Conservation (phyloP, 2,329 filamentous ascomycete genomes). For the Hortaea werneckii region DNA sequence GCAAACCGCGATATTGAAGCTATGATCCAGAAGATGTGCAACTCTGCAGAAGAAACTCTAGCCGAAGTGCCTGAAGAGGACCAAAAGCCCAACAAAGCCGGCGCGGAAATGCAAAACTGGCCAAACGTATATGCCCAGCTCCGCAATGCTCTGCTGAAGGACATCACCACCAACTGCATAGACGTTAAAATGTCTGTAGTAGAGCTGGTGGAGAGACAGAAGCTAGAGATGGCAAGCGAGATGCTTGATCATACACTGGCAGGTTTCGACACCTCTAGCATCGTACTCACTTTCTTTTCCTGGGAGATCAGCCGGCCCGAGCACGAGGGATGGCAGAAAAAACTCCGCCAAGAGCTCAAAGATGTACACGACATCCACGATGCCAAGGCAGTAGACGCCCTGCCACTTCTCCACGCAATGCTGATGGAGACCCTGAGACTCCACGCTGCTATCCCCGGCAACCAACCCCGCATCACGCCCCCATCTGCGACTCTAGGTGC, state of each 20-base stretch:
- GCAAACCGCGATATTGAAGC: conserved; percentile 59
- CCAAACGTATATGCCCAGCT: conserved; percentile 52
- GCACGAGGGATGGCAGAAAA: conserved; percentile 26
- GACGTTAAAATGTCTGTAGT: conserved; percentile 1
- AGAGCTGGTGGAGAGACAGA: conserved; percentile 12
- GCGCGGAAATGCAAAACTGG: conserved; percentile 28
- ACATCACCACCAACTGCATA: conserved; percentile 11
- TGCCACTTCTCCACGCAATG: conserved; percentile 49
- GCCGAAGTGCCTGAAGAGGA: conserved; percentile 28
- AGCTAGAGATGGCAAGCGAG: conserved; percentile 56
- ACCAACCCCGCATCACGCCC: conserved; percentile 48
- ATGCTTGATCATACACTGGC: conserved; percentile 68
- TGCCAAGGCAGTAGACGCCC: conserved; percentile 33
- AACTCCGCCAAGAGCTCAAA: conserved; percentile 32
- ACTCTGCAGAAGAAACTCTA: conserved; percentile 36
- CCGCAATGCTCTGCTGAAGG: conserved; percentile 35
- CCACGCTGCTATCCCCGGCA: conserved; percentile 52
- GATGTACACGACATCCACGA: conserved; percentile 10
- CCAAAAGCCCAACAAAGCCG: conserved; percentile 9
- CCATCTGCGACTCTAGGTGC: conserved; percentile 31
- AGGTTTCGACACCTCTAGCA: conserved; percentile 68
- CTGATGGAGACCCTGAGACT: conserved; percentile 52
- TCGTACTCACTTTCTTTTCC: conserved; percentile 55
- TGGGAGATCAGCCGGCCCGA: conserved; percentile 39
- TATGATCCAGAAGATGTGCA: conserved; percentile 53